These are phyloP conservation scores for Fomitopsis schrenkii DNA, from an alignment of 1,284 basidiomycete species.

Conservation along the genomic window DNA sequence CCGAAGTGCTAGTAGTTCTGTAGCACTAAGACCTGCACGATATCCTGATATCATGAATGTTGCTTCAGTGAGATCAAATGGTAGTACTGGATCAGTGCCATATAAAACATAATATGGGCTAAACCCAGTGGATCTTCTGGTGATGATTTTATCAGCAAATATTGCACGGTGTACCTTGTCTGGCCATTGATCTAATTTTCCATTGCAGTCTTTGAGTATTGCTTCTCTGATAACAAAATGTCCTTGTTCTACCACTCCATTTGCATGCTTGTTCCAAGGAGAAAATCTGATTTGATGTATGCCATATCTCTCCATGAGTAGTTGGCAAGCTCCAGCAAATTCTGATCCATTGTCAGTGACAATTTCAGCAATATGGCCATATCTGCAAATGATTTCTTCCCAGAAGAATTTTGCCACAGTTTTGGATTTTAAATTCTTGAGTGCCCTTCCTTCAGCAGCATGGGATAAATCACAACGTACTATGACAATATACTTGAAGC, in stretches of 20 bases:
- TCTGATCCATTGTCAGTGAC: slow-evolving; percentile 22
- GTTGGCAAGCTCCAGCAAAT: slow-evolving; percentile 28
- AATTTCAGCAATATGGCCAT: slow-evolving; percentile 18
- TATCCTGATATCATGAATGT: neutral
- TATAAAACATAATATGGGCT: slow-evolving; percentile 28
- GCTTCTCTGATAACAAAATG: slow-evolving; percentile 33
- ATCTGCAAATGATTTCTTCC: slow-evolving; percentile 21
- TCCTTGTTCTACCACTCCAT: slow-evolving; percentile 33
- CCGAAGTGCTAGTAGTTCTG: neutral
- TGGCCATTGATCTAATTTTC: slow-evolving; percentile 29
- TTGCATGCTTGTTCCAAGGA: slow-evolving; percentile 39
- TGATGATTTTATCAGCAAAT: slow-evolving; percentile 36
- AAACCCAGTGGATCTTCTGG: slow-evolving; percentile 22
- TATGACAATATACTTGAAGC: neutral
- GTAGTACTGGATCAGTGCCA: neutral
- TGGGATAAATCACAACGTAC: slow-evolving; percentile 13
- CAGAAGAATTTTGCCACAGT: slow-evolving; percentile 20
- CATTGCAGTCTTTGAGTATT: slow-evolving; percentile 31
- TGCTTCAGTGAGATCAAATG: neutral
- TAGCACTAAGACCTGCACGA: neutral
- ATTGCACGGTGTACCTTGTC: slow-evolving; percentile 25
- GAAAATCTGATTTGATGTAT: slow-evolving; percentile 38
- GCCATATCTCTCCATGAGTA: slow-evolving; percentile 28
- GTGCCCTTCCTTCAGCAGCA: slow-evolving; percentile 16
- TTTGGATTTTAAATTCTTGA: slow-evolving; percentile 5